Percentiles rank a stretch among this genome's conserved stretches.
Conservation (phyloP, 805 yeast species). For the Teunomyces funiuensis region DNA sequence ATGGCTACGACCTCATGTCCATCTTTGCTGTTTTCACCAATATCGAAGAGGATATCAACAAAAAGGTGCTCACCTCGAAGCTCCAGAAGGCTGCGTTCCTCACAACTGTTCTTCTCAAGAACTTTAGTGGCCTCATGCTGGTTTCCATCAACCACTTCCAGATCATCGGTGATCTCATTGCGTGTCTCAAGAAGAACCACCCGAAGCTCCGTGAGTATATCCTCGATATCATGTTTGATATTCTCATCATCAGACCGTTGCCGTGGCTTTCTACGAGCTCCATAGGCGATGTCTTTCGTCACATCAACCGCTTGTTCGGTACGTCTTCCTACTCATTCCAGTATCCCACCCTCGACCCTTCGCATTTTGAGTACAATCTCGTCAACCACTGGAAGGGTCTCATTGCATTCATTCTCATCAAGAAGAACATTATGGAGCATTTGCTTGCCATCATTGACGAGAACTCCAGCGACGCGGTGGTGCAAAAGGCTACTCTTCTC, state of each 20-base stretch:
- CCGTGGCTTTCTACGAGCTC: slow-evolving; percentile 45
- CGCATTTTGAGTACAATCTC: slow-evolving; percentile 43
- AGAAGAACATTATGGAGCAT: slow-evolving; percentile 49
- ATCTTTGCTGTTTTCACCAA: slow-evolving; percentile 69
- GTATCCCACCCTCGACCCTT: slow-evolving; percentile 15
- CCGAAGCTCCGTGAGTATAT: slow-evolving; percentile 58
- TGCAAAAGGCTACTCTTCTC: slow-evolving; percentile 61
- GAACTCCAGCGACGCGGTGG: slow-evolving; percentile 43
- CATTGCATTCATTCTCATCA: slow-evolving; percentile 53
- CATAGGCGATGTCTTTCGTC: slow-evolving; percentile 20
- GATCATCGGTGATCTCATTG: slow-evolving; percentile 56
- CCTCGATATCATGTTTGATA: slow-evolving; percentile 69
- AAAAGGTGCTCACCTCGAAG: slow-evolving; percentile 38
- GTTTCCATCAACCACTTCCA: slow-evolving; percentile 57
- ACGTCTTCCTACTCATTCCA: slow-evolving; percentile 11
- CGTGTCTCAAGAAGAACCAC: slow-evolving; percentile 61
- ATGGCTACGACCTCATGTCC: slow-evolving; percentile 61
- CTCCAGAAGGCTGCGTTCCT: slow-evolving; percentile 62
- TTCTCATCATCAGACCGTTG: slow-evolving; percentile 58
- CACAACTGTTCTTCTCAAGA: slow-evolving; percentile 59
- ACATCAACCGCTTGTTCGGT: not conserved
- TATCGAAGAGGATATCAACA: slow-evolving; percentile 15
- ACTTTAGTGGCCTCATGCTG: slow-evolving; percentile 74
- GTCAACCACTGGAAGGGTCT: slow-evolving; percentile 68
- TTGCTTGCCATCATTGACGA: slow-evolving; percentile 44